A percentile compares a stretch with the other conserved stretches of the same genome.
Conservation (phyloP, 768 basidiomycete genomes). For the Mycena rosella region DNA sequence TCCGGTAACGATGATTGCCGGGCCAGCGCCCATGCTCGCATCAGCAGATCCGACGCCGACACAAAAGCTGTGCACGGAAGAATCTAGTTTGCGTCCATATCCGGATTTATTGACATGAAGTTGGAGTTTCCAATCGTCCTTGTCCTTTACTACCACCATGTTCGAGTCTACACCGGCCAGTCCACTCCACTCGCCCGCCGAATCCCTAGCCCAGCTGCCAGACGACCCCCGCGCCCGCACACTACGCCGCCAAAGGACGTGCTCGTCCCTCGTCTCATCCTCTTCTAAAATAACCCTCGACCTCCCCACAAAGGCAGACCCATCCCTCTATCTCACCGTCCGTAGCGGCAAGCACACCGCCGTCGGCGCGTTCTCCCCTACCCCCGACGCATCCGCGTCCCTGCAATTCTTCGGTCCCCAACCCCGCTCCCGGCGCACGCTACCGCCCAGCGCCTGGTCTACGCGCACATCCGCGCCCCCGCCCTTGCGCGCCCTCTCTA, state of each 20-base stretch:
- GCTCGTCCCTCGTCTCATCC: constrained; percentile 44
- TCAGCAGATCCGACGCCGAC: too few species aligned
- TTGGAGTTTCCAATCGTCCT: neutral
- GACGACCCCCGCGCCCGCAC: neutral
- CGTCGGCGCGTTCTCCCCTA: constrained; percentile 57
- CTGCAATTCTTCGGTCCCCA: constrained; percentile 48
- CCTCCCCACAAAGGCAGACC: constrained; percentile 36
- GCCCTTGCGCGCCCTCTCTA: neutral
- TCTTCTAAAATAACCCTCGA: constrained; percentile 39
- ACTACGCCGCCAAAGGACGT: constrained; percentile 12
- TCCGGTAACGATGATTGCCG: neutral
- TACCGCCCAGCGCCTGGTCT: constrained; percentile 17
- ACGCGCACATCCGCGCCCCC: too few species aligned
- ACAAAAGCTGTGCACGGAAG: neutral
- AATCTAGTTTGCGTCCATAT: neutral
- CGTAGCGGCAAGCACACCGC: constrained; percentile 43
- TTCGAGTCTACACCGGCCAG: constrained; percentile 12
- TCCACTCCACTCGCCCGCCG: constrained; percentile 29
- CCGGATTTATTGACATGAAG: neutral
- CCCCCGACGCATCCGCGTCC: constrained; percentile 47
- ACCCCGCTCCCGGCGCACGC: constrained; percentile 43
- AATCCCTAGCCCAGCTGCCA: constrained; percentile 9
- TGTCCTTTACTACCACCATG: constrained; percentile 17
- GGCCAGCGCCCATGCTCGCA: neutral
- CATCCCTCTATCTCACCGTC: constrained; percentile 41